phyloP scores from a whole-genome alignment of 2,329 filamentous ascomycete species.

The Botrytis fabae region DNA sequence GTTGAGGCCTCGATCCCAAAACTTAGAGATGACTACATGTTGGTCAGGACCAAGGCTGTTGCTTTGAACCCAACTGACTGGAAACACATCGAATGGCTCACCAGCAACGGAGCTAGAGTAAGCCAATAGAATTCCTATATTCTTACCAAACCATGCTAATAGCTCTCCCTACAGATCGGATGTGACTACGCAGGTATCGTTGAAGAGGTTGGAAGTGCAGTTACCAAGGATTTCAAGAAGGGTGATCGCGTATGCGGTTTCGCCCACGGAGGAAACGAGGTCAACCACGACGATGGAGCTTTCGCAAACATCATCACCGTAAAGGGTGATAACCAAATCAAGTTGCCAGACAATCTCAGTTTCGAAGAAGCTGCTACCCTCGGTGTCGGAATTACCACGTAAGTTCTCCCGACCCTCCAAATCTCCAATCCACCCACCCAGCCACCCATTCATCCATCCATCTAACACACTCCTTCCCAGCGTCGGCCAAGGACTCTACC shows the following conservation, averaged over 20 bases:
- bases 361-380: constrained; percentile 48
- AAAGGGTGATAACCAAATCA: constrained; percentile 46
- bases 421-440: neutral
- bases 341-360: constrained; percentile 48
- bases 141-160: neutral
- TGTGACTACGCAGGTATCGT: constrained; percentile 52
- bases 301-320: constrained; percentile 35
- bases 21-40: constrained; percentile 40
- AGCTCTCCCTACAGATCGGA: constrained; percentile 38
- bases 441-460: neutral
- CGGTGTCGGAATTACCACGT: constrained; percentile 35
- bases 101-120: constrained; percentile 30
- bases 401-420: constrained; percentile 23
- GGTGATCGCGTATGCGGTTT: constrained; percentile 51
- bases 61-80: constrained; percentile 41
- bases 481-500: constrained; percentile 51
- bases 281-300: constrained; percentile 47
- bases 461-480: constrained; percentile 40
- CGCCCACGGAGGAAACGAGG: constrained; percentile 44
- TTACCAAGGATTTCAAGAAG: constrained; percentile 46
- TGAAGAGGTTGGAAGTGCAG: constrained; percentile 47
- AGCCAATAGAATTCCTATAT: neutral
- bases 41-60: constrained; percentile 38
- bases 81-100: constrained; percentile 38
- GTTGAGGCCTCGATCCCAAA: constrained; percentile 34